Base-by-base conservation (phyloP, 106 monocot species). In the Dactylorhiza incarnata region DNA sequence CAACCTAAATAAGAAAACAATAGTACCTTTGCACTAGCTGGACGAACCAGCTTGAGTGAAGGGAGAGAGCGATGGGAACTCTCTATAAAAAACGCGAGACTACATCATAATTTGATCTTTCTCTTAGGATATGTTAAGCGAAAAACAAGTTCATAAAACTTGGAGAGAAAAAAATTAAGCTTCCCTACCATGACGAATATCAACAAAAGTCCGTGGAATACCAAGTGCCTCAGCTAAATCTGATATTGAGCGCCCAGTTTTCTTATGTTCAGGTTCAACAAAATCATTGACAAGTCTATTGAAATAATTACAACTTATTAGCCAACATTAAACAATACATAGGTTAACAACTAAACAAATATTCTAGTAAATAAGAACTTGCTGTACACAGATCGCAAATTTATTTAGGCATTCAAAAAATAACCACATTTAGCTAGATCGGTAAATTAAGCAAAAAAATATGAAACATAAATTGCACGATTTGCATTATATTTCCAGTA, bases 181-280 rank as follows among this genome's bases (percentile, higher is more conserved):
- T 26, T 44, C 45, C 85, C 59, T 16, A 97, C 96, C 96, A 84
- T 97, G 96, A 72, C 96, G 96, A 79, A 97, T 93, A 68, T 97
- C 96, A 72, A 97, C 87, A 72, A 97, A 72, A 75, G 85, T 84
- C 70, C 96, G 82, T 67, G 96, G 96, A 43, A 97, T 86, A 50
- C 93, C 93, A 87, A 89, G 73, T 68, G 85, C 89, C 76, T 86
- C 89, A 47, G 96, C 90, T 79, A 97, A 56, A 47, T 89, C 72
- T 23, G 91, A 91, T 83, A 97, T 97, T 26, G 96, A 91, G 49
- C 67, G 72, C 48, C 88, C 79, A 50, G 84, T 91, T 88, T 81
- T 84, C 84, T 88, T 91, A 69, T 88, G 88, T 73, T 80, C 71
- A 72, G 79, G 78, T 75, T 93, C 93, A 69, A 91, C 85, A 81